These are phyloP conservation scores for Hymenoscyphus fraxineus DNA, from an alignment of 2,329 filamentous ascomycete genomes.

Conservation along the genomic window DNA sequence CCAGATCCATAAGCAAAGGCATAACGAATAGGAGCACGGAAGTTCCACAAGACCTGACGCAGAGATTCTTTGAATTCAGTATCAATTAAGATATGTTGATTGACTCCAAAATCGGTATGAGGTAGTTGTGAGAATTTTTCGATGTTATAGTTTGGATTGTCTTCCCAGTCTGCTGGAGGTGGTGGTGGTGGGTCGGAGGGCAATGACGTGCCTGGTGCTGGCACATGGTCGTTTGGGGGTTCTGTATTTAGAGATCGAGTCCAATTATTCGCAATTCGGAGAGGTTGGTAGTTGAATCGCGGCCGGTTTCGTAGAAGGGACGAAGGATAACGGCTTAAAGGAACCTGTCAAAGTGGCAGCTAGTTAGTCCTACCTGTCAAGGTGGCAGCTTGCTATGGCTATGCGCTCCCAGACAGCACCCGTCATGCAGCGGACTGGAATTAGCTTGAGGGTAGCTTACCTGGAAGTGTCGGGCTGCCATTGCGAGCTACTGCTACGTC, in stretches of 20 bases:
- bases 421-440: too few species aligned
- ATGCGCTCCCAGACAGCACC: not conserved
- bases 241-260: not conserved
- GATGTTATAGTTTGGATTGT: constrained; percentile 67
- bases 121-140: constrained; percentile 73
- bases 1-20: constrained; percentile 97
- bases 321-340: not conserved
- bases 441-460: constrained; percentile 22
- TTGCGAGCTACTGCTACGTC: constrained; percentile 17
- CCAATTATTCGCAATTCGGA: not conserved
- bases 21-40: constrained; percentile 89
- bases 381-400: constrained; percentile 1
- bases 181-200: constrained; percentile 25
- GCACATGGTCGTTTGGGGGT: not conserved
- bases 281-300: not conserved
- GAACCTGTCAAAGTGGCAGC: constrained; percentile 13
- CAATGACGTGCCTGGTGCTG: constrained; percentile 19
- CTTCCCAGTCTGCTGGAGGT: constrained; percentile 57
- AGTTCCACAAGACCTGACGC: constrained; percentile 83
- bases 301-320: not conserved
- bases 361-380: constrained; percentile 8
- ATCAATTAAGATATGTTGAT: constrained; percentile 95
- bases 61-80: constrained; percentile 91
- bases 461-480: constrained; percentile 27
- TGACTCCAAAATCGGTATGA: constrained; percentile 80